Conservation (phyloP, 768 basidiomycete genomes). For the Saitozyma sp. region DNA sequence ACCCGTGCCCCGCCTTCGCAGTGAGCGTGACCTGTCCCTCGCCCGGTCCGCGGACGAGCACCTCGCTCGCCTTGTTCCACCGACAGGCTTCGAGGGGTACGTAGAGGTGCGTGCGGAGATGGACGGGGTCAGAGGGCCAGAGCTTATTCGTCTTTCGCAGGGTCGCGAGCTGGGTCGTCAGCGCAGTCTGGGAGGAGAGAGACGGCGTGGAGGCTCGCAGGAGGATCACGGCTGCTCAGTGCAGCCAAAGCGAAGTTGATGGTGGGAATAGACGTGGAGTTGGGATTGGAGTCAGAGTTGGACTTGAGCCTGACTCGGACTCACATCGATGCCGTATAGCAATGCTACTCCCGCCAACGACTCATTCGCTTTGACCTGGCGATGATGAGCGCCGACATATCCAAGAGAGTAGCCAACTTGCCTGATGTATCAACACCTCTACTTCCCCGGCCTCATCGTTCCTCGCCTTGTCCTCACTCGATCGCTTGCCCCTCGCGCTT, state of each 20-base stretch:
- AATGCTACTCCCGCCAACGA: conserved; percentile 84
- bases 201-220: background rate
- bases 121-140: conserved; percentile 90
- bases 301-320: conserved; percentile 6
- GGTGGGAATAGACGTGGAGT: too few species aligned
- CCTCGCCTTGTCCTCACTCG: conserved; percentile 2
- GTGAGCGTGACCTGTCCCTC: conserved; percentile 44
- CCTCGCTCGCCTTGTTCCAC: conserved; percentile 48
- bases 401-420: conserved; percentile 13
- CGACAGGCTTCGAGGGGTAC: conserved; percentile 63
- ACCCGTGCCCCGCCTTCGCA: conserved; percentile 17
- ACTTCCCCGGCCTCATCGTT: conserved; percentile 29
- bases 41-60: conserved; percentile 41
- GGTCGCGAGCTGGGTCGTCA: conserved; percentile 57
- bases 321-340: conserved; percentile 79
- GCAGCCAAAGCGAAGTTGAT: too few species aligned
- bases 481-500: conserved; percentile 39
- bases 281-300: background rate
- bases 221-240: background rate
- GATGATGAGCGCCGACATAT: background rate
- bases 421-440: conserved; percentile 55
- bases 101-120: conserved; percentile 76
- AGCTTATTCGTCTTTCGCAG: conserved; percentile 86
- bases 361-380: conserved; percentile 67
- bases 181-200: background rate